These are phyloP conservation scores for Podospora australis DNA, from an alignment of 495 filamentous ascomycete genomes.

Conservation along the genomic window DNA sequence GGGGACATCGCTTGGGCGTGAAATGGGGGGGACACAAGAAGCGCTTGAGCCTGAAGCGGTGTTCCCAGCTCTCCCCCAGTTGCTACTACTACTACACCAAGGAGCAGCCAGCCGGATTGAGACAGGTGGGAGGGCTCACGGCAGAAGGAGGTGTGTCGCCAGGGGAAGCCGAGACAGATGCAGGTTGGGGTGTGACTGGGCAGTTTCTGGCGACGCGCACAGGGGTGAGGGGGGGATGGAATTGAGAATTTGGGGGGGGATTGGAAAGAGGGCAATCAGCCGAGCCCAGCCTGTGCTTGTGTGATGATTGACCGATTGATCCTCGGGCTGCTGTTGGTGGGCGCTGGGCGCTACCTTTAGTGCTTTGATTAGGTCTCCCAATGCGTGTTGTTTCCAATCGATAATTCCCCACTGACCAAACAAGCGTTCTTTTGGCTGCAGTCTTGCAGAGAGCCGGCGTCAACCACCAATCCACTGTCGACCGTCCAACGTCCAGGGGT, in stretches of 20 bases:
- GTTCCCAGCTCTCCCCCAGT: slow-evolving; percentile 8
- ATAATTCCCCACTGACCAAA: slow-evolving; percentile 7
- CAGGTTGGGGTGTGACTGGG: slow-evolving; percentile 19
- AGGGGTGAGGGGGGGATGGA: slow-evolving; percentile 4
- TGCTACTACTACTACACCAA: slow-evolving; percentile 1
- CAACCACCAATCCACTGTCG: too few species aligned
- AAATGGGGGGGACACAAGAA: too few species aligned
- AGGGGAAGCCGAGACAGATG: slow-evolving; percentile 25
- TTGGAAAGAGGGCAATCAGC: slow-evolving; percentile 23
- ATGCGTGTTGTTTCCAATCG: slow-evolving; percentile 9
- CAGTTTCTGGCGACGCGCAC: background rate
- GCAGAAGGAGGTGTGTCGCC: slow-evolving; percentile 10
- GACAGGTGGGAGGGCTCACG: slow-evolving; percentile 14
- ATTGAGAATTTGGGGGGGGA: too few species aligned
- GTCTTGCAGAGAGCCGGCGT: background rate
- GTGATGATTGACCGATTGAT: slow-evolving; percentile 11
- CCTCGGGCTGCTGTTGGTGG: slow-evolving; percentile 17
- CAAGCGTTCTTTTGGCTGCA: background rate
- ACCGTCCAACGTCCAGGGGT: too few species aligned
- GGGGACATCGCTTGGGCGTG: slow-evolving; percentile 23
- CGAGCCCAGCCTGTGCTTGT: slow-evolving; percentile 5
- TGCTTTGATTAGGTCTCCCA: slow-evolving; percentile 5
- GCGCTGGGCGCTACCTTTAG: slow-evolving; percentile 7
- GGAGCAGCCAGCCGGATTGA: slow-evolving; percentile 21
- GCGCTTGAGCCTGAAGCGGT: too few species aligned